Evolutionary conservation across 768 basidiomycete species (phyloP).

Genomic region (Rhodotorula paludigena): DNA sequence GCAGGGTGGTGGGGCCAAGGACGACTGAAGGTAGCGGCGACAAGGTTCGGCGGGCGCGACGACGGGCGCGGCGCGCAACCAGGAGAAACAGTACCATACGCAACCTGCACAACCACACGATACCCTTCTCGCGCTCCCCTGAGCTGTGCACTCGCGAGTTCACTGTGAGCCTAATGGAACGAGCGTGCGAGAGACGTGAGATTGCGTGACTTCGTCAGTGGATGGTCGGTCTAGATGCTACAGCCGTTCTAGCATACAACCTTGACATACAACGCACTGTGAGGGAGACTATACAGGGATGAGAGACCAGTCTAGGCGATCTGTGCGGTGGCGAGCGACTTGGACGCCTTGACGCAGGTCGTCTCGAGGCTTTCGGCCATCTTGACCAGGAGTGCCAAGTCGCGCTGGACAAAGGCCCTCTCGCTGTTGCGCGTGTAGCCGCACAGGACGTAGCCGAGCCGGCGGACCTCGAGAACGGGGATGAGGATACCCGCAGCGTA

Average conservation of each 20-base stretch:
- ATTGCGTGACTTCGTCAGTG: too few relatives aligned
- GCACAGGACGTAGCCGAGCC: slow-evolving; percentile 33
- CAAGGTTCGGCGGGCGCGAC: too few relatives aligned
- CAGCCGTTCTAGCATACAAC: not conserved
- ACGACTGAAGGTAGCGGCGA: not conserved
- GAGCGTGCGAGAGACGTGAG: too few relatives aligned
- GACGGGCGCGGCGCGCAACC: too few relatives aligned
- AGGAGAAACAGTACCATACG: too few relatives aligned
- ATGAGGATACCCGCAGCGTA: slow-evolving; percentile 37
- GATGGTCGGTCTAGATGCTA: not conserved
- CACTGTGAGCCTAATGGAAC: too few relatives aligned
- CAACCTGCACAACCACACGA: too few relatives aligned
- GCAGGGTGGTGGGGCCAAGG: not conserved
- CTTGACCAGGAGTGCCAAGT: slow-evolving; percentile 15
- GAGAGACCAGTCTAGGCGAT: not conserved
- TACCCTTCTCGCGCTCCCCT: too few relatives aligned
- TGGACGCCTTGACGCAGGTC: slow-evolving; percentile 1
- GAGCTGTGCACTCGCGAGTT: too few relatives aligned
- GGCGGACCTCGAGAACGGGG: slow-evolving; percentile 35
- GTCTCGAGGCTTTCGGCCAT: slow-evolving; percentile 32
- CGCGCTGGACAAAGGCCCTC: slow-evolving; percentile 27
- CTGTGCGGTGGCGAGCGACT: not conserved
- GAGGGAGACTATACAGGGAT: not conserved
- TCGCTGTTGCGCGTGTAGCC: slow-evolving; percentile 22
- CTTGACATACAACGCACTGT: not conserved